Base-by-base conservation (phyloP, 768 basidiomycete genomes). In the Clathrus columnatus region DNA sequence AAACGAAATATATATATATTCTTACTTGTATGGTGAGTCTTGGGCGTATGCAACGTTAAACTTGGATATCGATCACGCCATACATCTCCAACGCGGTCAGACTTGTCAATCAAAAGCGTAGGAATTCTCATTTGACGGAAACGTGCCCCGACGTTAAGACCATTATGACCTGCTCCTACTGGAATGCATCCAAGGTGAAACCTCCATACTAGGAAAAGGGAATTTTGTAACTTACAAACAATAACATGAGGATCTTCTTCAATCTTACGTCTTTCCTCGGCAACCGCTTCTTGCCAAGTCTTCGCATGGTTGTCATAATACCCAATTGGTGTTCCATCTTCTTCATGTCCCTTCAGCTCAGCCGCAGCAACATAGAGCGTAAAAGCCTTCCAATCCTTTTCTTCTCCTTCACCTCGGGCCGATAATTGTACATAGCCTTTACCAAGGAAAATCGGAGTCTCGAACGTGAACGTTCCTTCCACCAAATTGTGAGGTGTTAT, bases 121-220 rank as follows among this genome's bases (percentile, higher is more conserved):
- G 62, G 64, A 14, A 76, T 70, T 7, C 69, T 61, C 68, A 75
- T 70, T 42, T 73, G 67, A 54, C 70, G 68, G 56, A 77, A 69
- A 1, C 75, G 69, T 3, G 76, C 75, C 0, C 70, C 76, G 7
- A 74, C 56, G 11, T 68, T 67, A 17, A 78, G 62, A 7, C 76
- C 76, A 16, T 64, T 69, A 51, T 77, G 76, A 1, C 73, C 76
- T 0, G 56, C 73, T 23, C 76, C 76, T 17, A 77, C 74, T 75
- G 43, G 2, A 5, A 42, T 21, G 10, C 4, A 36, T 36, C n/a
- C 10, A 36, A n/a, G 32, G 11, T n/a, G 17, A 7, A 26, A 20
- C 56, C n/a, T 26, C 21, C 20, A 27, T 11, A 43, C 14, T n/a
- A 27, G 30, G 14, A 7, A 43, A 11, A 16, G 26, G 16, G 7